These are phyloP conservation scores for Pterocarpus santalinus DNA, from an alignment of 306 rosid genomes.

Conservation along the genomic window DNA sequence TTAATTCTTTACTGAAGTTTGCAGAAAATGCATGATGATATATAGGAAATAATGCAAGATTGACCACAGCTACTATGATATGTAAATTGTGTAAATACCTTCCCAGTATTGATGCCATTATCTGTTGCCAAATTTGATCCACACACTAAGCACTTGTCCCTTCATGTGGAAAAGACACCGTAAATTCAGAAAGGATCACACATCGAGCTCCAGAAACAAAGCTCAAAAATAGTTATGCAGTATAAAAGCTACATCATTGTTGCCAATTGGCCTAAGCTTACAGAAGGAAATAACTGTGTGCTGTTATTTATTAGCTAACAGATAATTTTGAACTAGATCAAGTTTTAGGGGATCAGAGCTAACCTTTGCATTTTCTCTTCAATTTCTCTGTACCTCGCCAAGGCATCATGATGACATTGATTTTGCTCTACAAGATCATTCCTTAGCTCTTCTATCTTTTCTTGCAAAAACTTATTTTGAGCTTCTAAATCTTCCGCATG, in stretches of 20 bases:
- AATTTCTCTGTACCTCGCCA: conserved; percentile 68
- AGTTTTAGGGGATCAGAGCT: conserved; percentile 36
- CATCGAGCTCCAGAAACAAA: conserved; percentile 35
- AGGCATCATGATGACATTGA: conserved; percentile 65
- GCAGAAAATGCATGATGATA: conserved; percentile 8
- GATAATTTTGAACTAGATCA: conserved; percentile 7
- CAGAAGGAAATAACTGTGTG: neutral
- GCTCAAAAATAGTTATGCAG: conserved; percentile 14
- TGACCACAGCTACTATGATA: neutral
- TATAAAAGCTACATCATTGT: conserved; percentile 1
- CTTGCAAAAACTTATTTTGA: conserved; percentile 64
- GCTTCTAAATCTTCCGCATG: conserved; percentile 73
- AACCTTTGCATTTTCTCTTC: conserved; percentile 80
- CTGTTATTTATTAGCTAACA: conserved; percentile 7
- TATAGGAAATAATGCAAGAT: neutral
- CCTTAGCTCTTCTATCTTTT: conserved; percentile 67
- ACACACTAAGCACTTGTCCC: conserved; percentile 48
- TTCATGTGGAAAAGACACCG: conserved; percentile 36
- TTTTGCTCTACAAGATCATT: conserved; percentile 73
- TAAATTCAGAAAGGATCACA: conserved; percentile 47
- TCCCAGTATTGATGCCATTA: conserved; percentile 36
- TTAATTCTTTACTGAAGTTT: neutral
- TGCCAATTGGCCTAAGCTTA: conserved; percentile 21
- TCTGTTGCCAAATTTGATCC: conserved; percentile 40
- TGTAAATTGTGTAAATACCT: conserved; percentile 45